Percentiles rank a stretch among this genome's conserved stretches.
Evolutionary conservation across 2,329 filamentous ascomycete genomes (phyloP).

Genomic region (Verruconis gallopava): DNA sequence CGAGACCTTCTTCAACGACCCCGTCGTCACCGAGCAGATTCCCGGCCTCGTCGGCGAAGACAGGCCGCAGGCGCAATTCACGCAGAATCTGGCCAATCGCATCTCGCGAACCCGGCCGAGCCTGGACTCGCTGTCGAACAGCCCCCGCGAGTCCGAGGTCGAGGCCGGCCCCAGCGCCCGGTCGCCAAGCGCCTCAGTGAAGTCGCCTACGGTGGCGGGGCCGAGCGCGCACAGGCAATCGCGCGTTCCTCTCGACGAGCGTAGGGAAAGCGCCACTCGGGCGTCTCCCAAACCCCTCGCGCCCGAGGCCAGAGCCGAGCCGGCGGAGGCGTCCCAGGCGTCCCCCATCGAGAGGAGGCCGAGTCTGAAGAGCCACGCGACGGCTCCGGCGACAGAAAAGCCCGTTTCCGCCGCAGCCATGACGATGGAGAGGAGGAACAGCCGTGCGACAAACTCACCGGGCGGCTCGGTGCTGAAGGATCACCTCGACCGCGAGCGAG

Average conservation of each 20-base stretch:
- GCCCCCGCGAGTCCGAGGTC: neutral
- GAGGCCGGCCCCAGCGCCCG: neutral
- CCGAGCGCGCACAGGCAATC: neutral
- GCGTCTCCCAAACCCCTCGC: conserved; percentile 1
- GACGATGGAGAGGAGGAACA: conserved; percentile 51
- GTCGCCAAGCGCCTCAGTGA: neutral
- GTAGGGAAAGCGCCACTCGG: neutral
- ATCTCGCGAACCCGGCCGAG: conserved; percentile 8
- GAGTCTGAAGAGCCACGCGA: conserved; percentile 29
- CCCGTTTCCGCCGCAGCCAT: conserved; percentile 21
- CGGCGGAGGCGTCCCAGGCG: conserved; percentile 22
- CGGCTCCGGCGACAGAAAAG: conserved; percentile 27
- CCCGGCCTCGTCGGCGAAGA: conserved; percentile 74
- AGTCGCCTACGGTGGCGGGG: neutral
- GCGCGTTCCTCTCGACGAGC: neutral
- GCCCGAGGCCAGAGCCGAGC: conserved; percentile 14
- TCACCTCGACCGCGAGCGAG: conserved; percentile 29
- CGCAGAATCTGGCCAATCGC: conserved; percentile 7
- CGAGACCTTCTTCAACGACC: conserved; percentile 67
- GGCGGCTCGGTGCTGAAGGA: conserved; percentile 36
- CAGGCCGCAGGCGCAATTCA: conserved; percentile 9
- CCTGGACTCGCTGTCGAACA: conserved; percentile 2
- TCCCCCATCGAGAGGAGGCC: conserved; percentile 31
- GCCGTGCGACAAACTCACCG: conserved; percentile 31
- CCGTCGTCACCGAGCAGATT: conserved; percentile 61